Conservation (phyloP, 306 rosid genomes). For the Inga laurina region DNA sequence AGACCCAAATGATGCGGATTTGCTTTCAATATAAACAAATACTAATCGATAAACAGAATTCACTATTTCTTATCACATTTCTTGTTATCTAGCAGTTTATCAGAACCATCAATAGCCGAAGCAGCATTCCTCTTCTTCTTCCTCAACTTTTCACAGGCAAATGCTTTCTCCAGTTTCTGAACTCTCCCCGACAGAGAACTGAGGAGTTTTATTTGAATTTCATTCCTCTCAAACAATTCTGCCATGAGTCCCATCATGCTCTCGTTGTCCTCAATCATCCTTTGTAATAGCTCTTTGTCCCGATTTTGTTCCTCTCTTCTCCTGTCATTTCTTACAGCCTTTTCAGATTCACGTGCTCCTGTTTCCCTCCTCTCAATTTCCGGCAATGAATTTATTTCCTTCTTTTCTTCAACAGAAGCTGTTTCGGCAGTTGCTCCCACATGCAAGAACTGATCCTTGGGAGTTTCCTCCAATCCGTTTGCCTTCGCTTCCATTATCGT, state of each 20-base stretch:
- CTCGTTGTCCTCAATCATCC: constrained; percentile 62
- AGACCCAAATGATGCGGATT: no score
- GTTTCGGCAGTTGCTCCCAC: neutral
- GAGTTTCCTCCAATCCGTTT: neutral
- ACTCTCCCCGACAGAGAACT: constrained; percentile 63
- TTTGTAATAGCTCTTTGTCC: constrained; percentile 44
- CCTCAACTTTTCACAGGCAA: constrained; percentile 47
- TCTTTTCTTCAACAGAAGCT: constrained; percentile 13
- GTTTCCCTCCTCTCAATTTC: constrained; percentile 20
- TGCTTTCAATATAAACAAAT: no score
- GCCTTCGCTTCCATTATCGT: neutral
- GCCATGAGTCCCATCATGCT: constrained; percentile 65
- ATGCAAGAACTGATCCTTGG: neutral
- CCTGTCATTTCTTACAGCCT: neutral
- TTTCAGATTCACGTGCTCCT: neutral
- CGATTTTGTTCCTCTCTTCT: constrained; percentile 3
- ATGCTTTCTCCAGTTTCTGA: constrained; percentile 61
- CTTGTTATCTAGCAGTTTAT: neutral
- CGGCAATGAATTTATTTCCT: constrained; percentile 19
- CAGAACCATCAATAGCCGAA: neutral
- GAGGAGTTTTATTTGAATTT: constrained; percentile 50
- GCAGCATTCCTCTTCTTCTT: constrained; percentile 34
- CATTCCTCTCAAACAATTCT: constrained; percentile 51
- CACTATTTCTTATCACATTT: neutral
- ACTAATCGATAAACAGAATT: neutral